Base-by-base conservation (phyloP, 2,329 filamentous ascomycete species). In the Pseudocercospora fijiensis region DNA sequence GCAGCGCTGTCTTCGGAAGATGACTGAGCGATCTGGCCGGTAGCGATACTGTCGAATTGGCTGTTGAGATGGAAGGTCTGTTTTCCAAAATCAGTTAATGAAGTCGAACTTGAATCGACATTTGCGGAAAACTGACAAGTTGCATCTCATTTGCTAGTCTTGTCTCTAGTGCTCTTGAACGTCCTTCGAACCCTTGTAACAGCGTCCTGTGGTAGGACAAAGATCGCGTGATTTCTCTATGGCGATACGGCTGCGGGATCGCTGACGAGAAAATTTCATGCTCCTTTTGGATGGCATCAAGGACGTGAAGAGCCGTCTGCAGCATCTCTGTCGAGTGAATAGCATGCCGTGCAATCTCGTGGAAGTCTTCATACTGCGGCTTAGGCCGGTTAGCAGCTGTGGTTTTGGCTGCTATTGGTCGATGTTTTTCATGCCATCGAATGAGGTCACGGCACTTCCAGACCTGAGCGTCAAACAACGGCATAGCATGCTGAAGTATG, bases 1-100 rank as follows among this genome's bases (percentile, higher is more conserved):
- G 60, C 60, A n/a, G 60, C 60, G 33, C 60, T 62, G 16, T 62
- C 60, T 16, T 62, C 37, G 2, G 41, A 41, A 13, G 60, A 53
- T 5, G 53, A 49, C 10, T 33, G 28, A 16, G 60, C 60, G 1
- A 62, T 62, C 41, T 62, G 49, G 2, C 49, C 49, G 2, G 49
- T 53, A 8, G 49, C 49, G 0, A 53, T 30, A 30, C 49, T 53
- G 49, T 53, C 49, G 26, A 27, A 41, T 26, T 62, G 52, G n/a
- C 26, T 51, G 10, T 26, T 57, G 16, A 60, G 47, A 20, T 60
- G 58, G 26, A 60, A 60, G 1, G 43, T 20, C 41, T 60, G 18
- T 22, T 20, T 37, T 9, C 18, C 41, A 11, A 53, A 9, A 18
- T 24, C 18, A 37, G 45, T 28, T 4, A 27, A 24, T 10, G 24